Percentiles rank a stretch among this genome's conserved stretches.
phyloP scores from a whole-genome alignment of 2,329 filamentous ascomycete species.

The Monilinia polystroma region DNA sequence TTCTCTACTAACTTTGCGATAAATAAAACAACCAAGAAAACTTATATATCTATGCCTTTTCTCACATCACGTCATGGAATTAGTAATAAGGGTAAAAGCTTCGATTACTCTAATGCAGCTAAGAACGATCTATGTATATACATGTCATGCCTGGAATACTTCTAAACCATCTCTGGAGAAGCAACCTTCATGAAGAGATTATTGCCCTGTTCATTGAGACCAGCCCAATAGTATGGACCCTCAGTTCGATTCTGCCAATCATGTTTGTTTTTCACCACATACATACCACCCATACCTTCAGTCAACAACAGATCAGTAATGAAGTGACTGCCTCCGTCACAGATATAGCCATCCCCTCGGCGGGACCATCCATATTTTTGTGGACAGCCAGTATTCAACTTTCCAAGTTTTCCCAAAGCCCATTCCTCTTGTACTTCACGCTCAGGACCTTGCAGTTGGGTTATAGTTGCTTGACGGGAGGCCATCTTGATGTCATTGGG shows the following conservation, averaged over 20 bases:
- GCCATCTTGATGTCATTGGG: slow-evolving; percentile 27
- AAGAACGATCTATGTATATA: neutral
- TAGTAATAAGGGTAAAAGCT: neutral
- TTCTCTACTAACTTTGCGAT: neutral
- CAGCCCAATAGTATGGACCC: slow-evolving; percentile 15
- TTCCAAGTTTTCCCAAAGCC: slow-evolving; percentile 24
- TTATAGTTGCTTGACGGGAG: slow-evolving; percentile 24
- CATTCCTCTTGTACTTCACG: slow-evolving; percentile 29
- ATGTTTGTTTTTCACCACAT: slow-evolving; percentile 10
- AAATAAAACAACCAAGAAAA: too few species aligned
- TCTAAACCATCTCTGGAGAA: neutral
- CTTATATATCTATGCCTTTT: too few species aligned
- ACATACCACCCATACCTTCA: slow-evolving; percentile 30
- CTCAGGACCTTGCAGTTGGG: slow-evolving; percentile 19
- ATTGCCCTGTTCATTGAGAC: neutral
- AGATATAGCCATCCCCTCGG: slow-evolving; percentile 29
- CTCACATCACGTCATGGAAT: neutral
- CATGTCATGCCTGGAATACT: fast-evolving
- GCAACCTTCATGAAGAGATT: slow-evolving; percentile 11
- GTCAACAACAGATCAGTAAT: slow-evolving; percentile 30
- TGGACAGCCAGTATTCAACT: slow-evolving; percentile 22
- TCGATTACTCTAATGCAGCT: neutral
- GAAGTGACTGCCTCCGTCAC: slow-evolving; percentile 26
- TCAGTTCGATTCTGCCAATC: slow-evolving; percentile 19
- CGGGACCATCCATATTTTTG: slow-evolving; percentile 24